Evolutionary conservation across 1,139 yeast genomes (phyloP), one percentile per base, ranked within the genome.

Genomic region (Zygosaccharomyces sapae): DNA sequence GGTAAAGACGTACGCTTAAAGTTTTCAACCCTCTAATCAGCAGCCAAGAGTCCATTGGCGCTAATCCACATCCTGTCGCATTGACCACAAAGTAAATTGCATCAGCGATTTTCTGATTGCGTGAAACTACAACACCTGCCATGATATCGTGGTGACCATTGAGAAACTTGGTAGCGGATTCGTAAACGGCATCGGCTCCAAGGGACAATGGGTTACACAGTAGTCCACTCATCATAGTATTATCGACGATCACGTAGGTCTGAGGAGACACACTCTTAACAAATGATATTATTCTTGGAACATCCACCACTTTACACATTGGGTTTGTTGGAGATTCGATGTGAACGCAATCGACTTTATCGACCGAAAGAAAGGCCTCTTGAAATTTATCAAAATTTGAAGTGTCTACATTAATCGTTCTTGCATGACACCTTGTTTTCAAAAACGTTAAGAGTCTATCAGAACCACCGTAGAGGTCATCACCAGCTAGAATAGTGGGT

Each of bases 131-230:
- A 18, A 86, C 80, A 47, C 97, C 97, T 13, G 96, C 96, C 97
- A 89, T 89, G 59, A 89, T 80, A 66, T 89, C 97, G 67, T 89
- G 97, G 66, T 89, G 97, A 9, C 97, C 97, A 61, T 88, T 86
- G 55, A 89, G 73, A 63, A 86, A 89, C 68, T 89, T 89, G 48
- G 97, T 89, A 12, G 95, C 97, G 12, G 92, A 83, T 66, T 89
- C 97, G 67, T 89, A 89, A 49, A 87, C 95, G 52, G 89, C 85
- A 65, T 89, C 97, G 29, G 83, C 94, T 12, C 94, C 95, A 56
- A 85, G 75, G 56, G 84, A 87, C 57, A 89, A 74, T 1, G 97
- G 97, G 12, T 85, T 76, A 83, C 87, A 83, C 61, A 84, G 74
- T 48, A 89, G 68, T 3, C 97, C 97, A 16, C 95, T 83, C 90